Evolutionary conservation across 2,329 filamentous ascomycete genomes (phyloP), one percentile per base, ranked within the genome.

Genomic region (Fusarium coffeatum): DNA sequence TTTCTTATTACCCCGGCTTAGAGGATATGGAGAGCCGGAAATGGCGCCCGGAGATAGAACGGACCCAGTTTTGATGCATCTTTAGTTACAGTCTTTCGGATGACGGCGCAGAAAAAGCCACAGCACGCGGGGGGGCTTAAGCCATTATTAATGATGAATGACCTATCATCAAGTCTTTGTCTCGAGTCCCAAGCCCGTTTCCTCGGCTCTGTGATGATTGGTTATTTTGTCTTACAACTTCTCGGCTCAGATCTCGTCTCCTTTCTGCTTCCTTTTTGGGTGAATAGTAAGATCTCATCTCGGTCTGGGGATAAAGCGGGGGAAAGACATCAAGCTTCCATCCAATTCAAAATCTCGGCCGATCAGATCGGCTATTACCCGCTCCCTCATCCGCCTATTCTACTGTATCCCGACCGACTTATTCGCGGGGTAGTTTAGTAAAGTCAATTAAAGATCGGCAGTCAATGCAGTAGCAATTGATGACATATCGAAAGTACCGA

Each of bases 1-100:
- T 46, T 65, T 49, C 53, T 70, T 63, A 69, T 59, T 53, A 68
- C 63, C 68, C 68, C 60, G 32, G 41, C 45, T 59, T 63, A 46
- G 61, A 63, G 59, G 59, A 47, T 22, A 53, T 54, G 40, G 53
- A 69, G n/a, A 25, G 58, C 58, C 69, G 72, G 62, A 58, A 65
- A 72, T 73, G 72, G 57, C 48, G 55, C 57, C 61, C 71, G 71
- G 71, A 48, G 48, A 73, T 73, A 72, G 57, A 41, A 47, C 71
- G 68, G 68, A 37, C 25, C 47, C 59, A 53, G 49, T 48, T 59
- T 46, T 59, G 54, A 55, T 32, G 62, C 56, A 41, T 47, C 45
- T 61, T 61, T 49, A 27, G 61, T 16, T 37, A 18, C 5, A 37
- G 34, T 37, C 18, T 55, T 66, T 72, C 69, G 69, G 69, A 23